Base-by-base conservation (phyloP, 2,329 filamentous ascomycete genomes). In the Pyrenophora seminiperda region DNA sequence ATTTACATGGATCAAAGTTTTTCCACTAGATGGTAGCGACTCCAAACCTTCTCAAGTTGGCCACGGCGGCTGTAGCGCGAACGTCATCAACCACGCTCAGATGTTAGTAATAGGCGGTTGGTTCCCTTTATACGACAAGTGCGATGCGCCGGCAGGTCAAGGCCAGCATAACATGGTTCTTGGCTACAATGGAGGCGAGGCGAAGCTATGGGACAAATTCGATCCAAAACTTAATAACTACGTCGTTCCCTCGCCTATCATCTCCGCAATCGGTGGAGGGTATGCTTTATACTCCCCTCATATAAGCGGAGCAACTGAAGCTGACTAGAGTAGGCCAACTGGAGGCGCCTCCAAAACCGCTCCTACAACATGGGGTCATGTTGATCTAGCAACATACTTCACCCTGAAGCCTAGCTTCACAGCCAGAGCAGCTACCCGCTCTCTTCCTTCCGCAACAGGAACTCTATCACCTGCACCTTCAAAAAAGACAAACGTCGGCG, bases 61-160 rank as follows among this genome's bases (percentile, higher is more conserved):
- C 56, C 79, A 85, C 65, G 80, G 79, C 19, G 73, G 84, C 20
- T 81, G 77, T 29, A 67, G 61, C 38, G 86, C 83, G 63, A 83
- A 83, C 61, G 79, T 86, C 20, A 70, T 84, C 18, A 76, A 79
- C 44, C 70, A 74, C 37, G 76, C 79, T 4, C 84, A 87, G 65
- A 86, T 87, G 80, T 70, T 87, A 18, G 76, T 87, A 38, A 81
- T 86, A 29, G 84, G 85, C 17, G 85, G 85, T 14, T 78, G 76
- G 37, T 84, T 85, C 52, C 61, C 61, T 75, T 7, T 71, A 64
- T 9, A 68, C 76, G 47, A 51, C 29, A 59, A 72, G 5, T 87
- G 83, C 59, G 83, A 87, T 61, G 73, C 73, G n/a, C 74, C 76
- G 1, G 70, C 72, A 10, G 74, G 79, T 18, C 83, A 79, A 75